Percentiles rank a stretch among this genome's conserved stretches.
Conservation (phyloP, 352 stramenopile species). For the Phytophthora macrochlamydospora region DNA sequence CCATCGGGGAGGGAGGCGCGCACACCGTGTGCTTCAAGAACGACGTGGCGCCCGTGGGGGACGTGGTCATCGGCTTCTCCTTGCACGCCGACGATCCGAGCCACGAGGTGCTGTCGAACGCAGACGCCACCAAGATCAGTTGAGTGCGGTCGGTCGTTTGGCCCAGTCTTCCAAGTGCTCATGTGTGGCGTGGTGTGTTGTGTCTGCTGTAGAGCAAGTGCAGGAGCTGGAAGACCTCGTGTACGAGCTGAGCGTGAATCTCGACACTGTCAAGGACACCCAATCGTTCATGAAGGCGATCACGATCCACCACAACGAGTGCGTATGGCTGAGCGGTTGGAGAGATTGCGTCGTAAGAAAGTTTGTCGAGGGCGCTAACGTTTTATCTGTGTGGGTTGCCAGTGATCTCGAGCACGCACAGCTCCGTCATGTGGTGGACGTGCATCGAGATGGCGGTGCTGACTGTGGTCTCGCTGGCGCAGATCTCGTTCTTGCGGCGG, state of each 20-base stretch:
- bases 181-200: neutral
- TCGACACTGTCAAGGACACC: conserved; percentile 89
- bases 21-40: conserved; percentile 86
- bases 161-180: too few relatives aligned
- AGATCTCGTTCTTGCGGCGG: conserved; percentile 84
- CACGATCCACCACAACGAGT: conserved; percentile 82
- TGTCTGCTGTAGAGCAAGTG: conserved; percentile 65
- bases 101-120: conserved; percentile 88
- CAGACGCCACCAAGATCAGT: conserved; percentile 90
- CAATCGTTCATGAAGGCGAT: conserved; percentile 89
- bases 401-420: conserved; percentile 89
- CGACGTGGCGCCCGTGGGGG: conserved; percentile 53
- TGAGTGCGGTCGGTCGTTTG: conserved; percentile 30
- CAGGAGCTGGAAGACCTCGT: conserved; percentile 88
- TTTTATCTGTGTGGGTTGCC: conserved; percentile 3
- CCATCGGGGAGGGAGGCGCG: conserved; percentile 56
- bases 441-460: conserved; percentile 80
- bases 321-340: conserved; percentile 2
- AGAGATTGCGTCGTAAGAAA: neutral
- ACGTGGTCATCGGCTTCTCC: conserved; percentile 85
- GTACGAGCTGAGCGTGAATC: conserved; percentile 83
- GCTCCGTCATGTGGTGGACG: conserved; percentile 83
- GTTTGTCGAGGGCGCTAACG: neutral
- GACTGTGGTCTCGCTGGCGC: conserved; percentile 67
- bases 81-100: conserved; percentile 86